Evolutionary conservation across 225 moss, liverwort and hornwort species (phyloP), one percentile per base, ranked within the genome.

Genomic region (Marchantia paleacea): DNA sequence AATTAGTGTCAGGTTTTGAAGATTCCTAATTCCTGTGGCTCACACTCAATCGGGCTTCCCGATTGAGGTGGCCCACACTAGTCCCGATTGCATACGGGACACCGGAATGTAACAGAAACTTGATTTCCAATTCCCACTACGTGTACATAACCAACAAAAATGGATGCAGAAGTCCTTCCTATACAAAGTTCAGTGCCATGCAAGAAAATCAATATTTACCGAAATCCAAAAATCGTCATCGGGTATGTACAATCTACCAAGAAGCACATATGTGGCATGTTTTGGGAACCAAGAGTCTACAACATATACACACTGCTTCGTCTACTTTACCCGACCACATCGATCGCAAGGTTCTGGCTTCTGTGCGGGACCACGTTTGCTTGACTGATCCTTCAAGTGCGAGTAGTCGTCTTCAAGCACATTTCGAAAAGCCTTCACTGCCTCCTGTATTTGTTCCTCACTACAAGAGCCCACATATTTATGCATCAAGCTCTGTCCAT

Each of bases 381-480:
- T 14, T 55, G 84, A 58, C 48, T 73, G 72, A 48, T 49, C 63
- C 48, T 81, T 81, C 73, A 85, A 30, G 8, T 39, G 51, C 22
- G 84, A 66, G 29, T 81, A 65, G 48, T 86, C 86, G 22, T 78
- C 74, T 78, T 86, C 81, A 22, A 86, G 75, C 7, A 83, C 86
- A 48, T 81, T 66, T 28, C 79, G 50, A 58, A 86, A 79, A 11
- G 83, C 78, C 47, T 69, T 72, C 26, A 79, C 78, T 31, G 81
- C 83, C 25, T 75, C 63, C 12, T 61, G 39, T 5, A 86, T 74
- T 49, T 83, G 62, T 52, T 86, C 78, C 7, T 83, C 86, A 28
- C 86, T 86, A 81, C 65, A 67, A 78, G 28, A 60, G 31, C 13
- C 57, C 74, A 74, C 22, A 55, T 25, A 8, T 68, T 12, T 14